Percentiles rank a stretch among this genome's conserved stretches.
phyloP scores from a whole-genome alignment of 176 grass and related monocot genomes.

The Ananas comosus region DNA sequence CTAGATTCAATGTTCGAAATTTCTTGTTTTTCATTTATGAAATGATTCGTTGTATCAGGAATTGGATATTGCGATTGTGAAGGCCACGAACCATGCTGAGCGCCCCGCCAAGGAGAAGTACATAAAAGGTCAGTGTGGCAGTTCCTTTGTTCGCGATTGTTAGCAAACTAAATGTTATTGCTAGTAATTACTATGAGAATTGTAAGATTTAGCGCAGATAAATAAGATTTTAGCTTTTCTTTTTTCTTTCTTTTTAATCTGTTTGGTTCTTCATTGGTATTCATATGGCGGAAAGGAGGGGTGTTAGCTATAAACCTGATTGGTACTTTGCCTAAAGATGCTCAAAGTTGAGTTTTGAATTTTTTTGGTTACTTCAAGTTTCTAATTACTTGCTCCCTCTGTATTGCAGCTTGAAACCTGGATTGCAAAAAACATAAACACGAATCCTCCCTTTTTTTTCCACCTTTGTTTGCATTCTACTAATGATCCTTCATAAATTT shows the following conservation, averaged over 20 bases:
- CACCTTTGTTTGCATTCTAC: too few species aligned
- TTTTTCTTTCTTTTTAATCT: conserved; percentile 6
- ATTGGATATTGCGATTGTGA: conserved; percentile 86
- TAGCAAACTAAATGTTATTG: background rate
- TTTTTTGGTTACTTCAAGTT: too few species aligned
- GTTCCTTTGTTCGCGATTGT: background rate
- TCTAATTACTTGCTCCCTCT: too few species aligned
- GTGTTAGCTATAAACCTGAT: background rate
- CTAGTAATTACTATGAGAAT: too few species aligned
- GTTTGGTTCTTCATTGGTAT: too few species aligned
- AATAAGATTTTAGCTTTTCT: background rate
- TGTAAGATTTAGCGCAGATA: too few species aligned
- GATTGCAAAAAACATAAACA: background rate
- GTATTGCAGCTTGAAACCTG: background rate
- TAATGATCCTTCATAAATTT: too few species aligned
- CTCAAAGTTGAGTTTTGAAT: background rate
- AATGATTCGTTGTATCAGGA: conserved; percentile 37
- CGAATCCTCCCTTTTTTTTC: too few species aligned
- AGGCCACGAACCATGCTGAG: conserved; percentile 83
- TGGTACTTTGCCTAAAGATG: background rate
- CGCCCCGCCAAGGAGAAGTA: conserved; percentile 81
- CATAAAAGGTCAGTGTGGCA: conserved; percentile 42
- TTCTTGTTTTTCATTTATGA: conserved; percentile 17
- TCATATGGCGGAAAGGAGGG: too few species aligned
- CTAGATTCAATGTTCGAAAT: conserved; percentile 1